Percentiles rank a stretch among this genome's conserved stretches.
These are phyloP conservation scores for Alternaria hordeiaustralica DNA, from an alignment of 2,329 filamentous ascomycete species.

Conservation along the genomic window DNA sequence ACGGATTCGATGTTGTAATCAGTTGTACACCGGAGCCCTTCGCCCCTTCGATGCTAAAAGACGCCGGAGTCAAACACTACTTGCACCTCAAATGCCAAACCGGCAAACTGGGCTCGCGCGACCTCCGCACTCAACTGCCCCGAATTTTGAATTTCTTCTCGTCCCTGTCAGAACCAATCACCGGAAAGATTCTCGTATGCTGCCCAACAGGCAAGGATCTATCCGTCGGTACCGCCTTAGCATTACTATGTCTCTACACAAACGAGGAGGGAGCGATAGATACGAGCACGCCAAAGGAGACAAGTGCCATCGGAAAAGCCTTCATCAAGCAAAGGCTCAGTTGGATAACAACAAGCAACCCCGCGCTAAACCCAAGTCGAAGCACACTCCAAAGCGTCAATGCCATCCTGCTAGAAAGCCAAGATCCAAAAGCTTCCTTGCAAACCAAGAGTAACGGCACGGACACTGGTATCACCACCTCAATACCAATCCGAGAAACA, in stretches of 20 bases:
- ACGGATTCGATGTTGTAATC: slow-evolving; percentile 49
- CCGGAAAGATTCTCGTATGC: slow-evolving; percentile 55
- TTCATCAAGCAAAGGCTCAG: slow-evolving; percentile 78
- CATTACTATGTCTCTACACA: slow-evolving; percentile 76
- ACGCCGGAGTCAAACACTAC: slow-evolving; percentile 50
- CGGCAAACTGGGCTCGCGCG: slow-evolving; percentile 81
- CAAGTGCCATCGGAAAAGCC: slow-evolving; percentile 67
- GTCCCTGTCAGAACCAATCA: not conserved
- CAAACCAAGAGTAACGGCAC: not conserved
- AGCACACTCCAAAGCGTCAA: slow-evolving; percentile 91
- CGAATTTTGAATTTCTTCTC: slow-evolving; percentile 64
- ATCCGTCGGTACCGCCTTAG: slow-evolving; percentile 77
- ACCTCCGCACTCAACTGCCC: slow-evolving; percentile 74
- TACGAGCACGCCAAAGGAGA: not conserved
- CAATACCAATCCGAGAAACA: not conserved
- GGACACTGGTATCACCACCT: not conserved
- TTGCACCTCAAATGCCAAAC: slow-evolving; percentile 70
- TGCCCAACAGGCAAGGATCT: slow-evolving; percentile 83
- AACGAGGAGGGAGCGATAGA: slow-evolving; percentile 63
- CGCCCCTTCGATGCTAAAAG: slow-evolving; percentile 3
- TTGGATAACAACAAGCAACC: slow-evolving; percentile 80
- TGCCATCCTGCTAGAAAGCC: slow-evolving; percentile 74
- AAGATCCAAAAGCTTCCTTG: slow-evolving; percentile 5
- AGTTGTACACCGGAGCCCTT: slow-evolving; percentile 55
- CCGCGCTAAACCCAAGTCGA: slow-evolving; percentile 82